Conservation (phyloP, 1,284 basidiomycete species). For the Cryptococcus neoformans region DNA sequence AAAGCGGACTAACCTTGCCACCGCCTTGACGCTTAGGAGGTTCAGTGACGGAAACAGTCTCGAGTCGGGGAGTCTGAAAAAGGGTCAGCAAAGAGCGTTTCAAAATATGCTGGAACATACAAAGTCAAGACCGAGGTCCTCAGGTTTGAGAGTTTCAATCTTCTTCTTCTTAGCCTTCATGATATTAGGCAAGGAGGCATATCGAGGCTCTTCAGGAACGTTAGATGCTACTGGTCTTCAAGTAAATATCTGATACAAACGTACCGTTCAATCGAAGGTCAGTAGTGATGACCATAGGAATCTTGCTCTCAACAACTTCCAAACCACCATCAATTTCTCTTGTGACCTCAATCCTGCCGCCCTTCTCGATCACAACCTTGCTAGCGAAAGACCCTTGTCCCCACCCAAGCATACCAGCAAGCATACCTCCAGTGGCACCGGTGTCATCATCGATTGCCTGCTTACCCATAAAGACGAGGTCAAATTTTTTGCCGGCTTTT, state of each 20-base stretch:
- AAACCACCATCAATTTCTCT: slow-evolving; percentile 95
- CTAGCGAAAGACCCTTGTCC: slow-evolving; percentile 94
- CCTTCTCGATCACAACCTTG: slow-evolving; percentile 74
- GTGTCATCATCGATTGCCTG: slow-evolving; percentile 98
- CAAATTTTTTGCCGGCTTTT: slow-evolving; percentile 57
- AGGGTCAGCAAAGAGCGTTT: slow-evolving; percentile 4
- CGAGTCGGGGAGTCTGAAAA: slow-evolving; percentile 62
- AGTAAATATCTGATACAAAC: not conserved
- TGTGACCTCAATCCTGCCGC: slow-evolving; percentile 68
- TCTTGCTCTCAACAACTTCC: slow-evolving; percentile 72
- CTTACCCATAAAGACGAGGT: slow-evolving; percentile 96
- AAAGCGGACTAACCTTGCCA: slow-evolving; percentile 62
- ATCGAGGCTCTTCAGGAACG: slow-evolving; percentile 78
- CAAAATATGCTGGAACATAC: slow-evolving; percentile 22
- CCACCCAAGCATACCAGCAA: slow-evolving; percentile 90
- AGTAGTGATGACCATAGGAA: slow-evolving; percentile 89
- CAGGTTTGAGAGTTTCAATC: slow-evolving; percentile 75
- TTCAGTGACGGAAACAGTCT: slow-evolving; percentile 87
- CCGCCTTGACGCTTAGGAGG: slow-evolving; percentile 90
- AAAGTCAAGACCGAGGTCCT: slow-evolving; percentile 65
- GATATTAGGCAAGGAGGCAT: slow-evolving; percentile 90
- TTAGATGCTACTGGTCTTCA: not conserved
- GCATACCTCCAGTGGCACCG: slow-evolving; percentile 97
- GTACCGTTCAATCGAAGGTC: slow-evolving; percentile 65
- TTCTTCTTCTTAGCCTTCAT: slow-evolving; percentile 99